Conservation (phyloP, 306 rosid genomes). For the Lathyrus aphaca region DNA sequence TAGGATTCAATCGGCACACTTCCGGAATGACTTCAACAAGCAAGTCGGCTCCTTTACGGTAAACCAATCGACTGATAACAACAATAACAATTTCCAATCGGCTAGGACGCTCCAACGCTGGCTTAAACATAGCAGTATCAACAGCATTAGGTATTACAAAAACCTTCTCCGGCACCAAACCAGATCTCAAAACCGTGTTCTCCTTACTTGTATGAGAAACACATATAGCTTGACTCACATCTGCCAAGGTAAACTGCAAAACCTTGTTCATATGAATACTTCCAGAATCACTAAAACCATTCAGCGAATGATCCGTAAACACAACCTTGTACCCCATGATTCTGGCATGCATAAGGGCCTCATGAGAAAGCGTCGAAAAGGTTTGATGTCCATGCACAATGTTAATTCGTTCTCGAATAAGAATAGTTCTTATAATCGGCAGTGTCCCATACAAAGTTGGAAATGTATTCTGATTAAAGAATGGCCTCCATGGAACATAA, state of each 20-base stretch:
- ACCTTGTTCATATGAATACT: conserved; percentile 99
- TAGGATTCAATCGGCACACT: conserved; percentile 69
- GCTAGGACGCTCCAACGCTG: conserved; percentile 63
- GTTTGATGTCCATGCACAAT: conserved; percentile 94
- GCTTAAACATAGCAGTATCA: conserved; percentile 96
- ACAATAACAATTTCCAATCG: conserved; percentile 63
- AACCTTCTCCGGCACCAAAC: conserved; percentile 86
- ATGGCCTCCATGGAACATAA: conserved; percentile 88
- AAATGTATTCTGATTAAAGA: conserved; percentile 77
- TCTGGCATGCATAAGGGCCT: conserved; percentile 74
- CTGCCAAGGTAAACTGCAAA: conserved; percentile 87
- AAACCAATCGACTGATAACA: conserved; percentile 91
- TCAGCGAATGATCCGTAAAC: conserved; percentile 89
- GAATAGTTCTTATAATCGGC: conserved; percentile 75
- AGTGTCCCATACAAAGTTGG: conserved; percentile 79
- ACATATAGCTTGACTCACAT: conserved; percentile 91
- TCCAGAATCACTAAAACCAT: conserved; percentile 85
- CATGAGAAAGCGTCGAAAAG: conserved; percentile 86
- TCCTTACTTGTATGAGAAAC: conserved; percentile 97
- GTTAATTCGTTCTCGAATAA: conserved; percentile 72
- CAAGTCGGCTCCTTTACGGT: conserved; percentile 88
- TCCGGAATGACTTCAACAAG: conserved; percentile 97
- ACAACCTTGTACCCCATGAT: conserved; percentile 90
- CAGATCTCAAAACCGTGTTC: conserved; percentile 87
- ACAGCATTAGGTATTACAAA: conserved; percentile 94